Percentiles rank a stretch among this genome's conserved stretches.
These are phyloP conservation scores for Penicillium manginii DNA, from an alignment of 495 filamentous ascomycete species.

Conservation along the genomic window DNA sequence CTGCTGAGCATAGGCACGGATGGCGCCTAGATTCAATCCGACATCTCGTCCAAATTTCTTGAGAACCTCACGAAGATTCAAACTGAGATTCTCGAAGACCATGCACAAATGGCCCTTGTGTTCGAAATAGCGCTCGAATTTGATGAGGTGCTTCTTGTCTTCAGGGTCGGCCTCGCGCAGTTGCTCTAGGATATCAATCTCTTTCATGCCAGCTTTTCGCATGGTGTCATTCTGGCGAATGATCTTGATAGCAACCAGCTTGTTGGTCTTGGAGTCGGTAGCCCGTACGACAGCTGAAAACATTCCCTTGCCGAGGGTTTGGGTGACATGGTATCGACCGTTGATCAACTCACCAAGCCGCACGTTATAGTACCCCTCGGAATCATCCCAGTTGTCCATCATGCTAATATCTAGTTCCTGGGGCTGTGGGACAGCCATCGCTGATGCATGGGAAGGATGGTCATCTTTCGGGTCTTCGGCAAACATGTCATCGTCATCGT, in stretches of 20 bases:
- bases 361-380: conserved; percentile 93
- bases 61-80: conserved; percentile 92
- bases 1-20: conserved; percentile 87
- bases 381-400: conserved; percentile 91
- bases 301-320: conserved; percentile 91
- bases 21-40: conserved; percentile 84
- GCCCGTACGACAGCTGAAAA: conserved; percentile 95
- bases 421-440: conserved; percentile 57
- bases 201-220: conserved; percentile 90
- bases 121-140: conserved; percentile 83
- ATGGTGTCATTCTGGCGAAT: conserved; percentile 94
- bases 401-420: conserved; percentile 77
- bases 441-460: conserved; percentile 44
- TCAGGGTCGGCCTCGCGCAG: conserved; percentile 82
- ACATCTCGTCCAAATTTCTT: conserved; percentile 96
- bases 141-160: conserved; percentile 90
- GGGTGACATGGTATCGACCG: conserved; percentile 82
- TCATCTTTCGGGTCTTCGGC: conserved; percentile 60
- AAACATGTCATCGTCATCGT: conserved; percentile 90
- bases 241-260: conserved; percentile 86
- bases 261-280: conserved; percentile 71
- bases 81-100: conserved; percentile 91
- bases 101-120: conserved; percentile 95
- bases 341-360: conserved; percentile 87
- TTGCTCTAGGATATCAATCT: conserved; percentile 87